Base-by-base conservation (phyloP, 1,284 basidiomycete species). In the Phlebopus sp. region DNA sequence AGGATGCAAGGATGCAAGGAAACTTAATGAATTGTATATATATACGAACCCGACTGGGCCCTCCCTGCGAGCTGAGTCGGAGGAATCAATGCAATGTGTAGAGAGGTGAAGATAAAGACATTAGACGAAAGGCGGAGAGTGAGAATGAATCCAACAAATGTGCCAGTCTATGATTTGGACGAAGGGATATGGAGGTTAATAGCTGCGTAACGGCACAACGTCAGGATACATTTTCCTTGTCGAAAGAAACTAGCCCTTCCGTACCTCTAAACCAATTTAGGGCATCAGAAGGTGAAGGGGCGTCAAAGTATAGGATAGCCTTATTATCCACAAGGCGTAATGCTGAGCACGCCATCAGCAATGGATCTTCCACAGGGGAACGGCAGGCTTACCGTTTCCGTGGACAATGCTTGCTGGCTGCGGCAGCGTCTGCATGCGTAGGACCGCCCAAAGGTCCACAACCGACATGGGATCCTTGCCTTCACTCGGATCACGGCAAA, bases 281-380 rank as follows among this genome's bases (percentile, higher is more conserved):
- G 25, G 90, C 90, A 53, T 90, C 87, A 44, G 85, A 87, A 23
- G 87, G 81, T 9, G 87, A 84, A 23, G 86, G 83, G 39, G 88
- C 89, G 62, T 90, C 88, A 60, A 97, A 92, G 69, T 97, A 97
- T 47, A 96, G 75, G 55, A 97, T 92, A 6, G 92, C 92, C 70
- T 90, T 90, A 67, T 90, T 88, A 59, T 92, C 90, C 45, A 90
- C 85, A 49, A 92, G 76, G 36, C 90, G 85, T 42, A 92, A 77
- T 46, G 84, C 90, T 91, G 59, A 2, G 52, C 31, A 35, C 8
- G 18, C 29, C 14, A 50, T 58, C 31, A 51, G 47, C 30, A 29
- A 35, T 30, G 15, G 34, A 29, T 8, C 2, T 29, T 43, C 23
- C 40, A 15, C 31, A 32, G 50, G 37, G 27, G 36, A 51, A 57